Evolutionary conservation across 306 rosid species (phyloP), one percentile per base, ranked within the genome.

Genomic region (Cicer arietinum): DNA sequence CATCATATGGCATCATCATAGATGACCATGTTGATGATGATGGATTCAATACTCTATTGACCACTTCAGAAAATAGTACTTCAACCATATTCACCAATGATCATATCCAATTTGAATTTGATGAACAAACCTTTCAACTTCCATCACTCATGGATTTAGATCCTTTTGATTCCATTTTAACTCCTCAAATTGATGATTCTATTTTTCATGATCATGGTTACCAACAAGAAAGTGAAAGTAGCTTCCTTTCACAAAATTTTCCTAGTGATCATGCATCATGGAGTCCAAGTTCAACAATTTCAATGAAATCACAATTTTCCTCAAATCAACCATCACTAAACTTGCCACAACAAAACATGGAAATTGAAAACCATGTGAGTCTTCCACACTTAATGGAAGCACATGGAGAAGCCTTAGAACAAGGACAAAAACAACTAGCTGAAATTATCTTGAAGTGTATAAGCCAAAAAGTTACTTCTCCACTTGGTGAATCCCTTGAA

Each of bases 271-370:
- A 25, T 25, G 35, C 35, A 25, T 43, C 79, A 20, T 79, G 84
- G 83, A 87, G 94, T 74, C 97, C 86, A 10, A 78, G 94, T 71
- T 94, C 86, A 10, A 78, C 76, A 80, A 64, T 75, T 5, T 77
- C 91, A 1, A 42, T 68, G 75, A 83, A 17, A 7, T 88, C 92
- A 35, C 92, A 89, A 5, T 44, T 73, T 11, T 76, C 84, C 48
- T 30, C 78, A 58, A 82, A 39, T 59, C 88, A 83, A 47, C 70
- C 20, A 79, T 44, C 85, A 42, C 72, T 84, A 13, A 77, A 5
- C 50, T 51, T 89, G 22, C 94, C 88, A 1, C 74, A 65, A 71
- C 80, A 83, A 69, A 78, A 77, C 68, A 79, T 71, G 85, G 87
- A 86, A 72, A 82, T 82, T 12, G 82, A 85, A 5, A 86, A 74